Conservation (phyloP, 148 eudicot species). For the Rhododendron williamsianum region DNA sequence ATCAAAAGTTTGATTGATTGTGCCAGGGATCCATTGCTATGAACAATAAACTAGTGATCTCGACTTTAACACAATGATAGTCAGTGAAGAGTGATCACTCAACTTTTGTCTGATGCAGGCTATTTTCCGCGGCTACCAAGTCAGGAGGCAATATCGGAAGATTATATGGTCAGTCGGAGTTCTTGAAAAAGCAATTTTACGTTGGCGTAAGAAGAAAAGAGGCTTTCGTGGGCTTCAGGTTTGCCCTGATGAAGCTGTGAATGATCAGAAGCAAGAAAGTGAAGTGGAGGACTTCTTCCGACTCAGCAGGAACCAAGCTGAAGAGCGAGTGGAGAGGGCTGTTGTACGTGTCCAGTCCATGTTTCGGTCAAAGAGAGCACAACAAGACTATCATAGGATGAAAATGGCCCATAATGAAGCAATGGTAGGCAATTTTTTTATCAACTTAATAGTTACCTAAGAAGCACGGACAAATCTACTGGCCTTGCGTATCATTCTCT, state of each 20-base stretch:
- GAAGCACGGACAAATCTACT: neutral
- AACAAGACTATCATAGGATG: conserved; percentile 85
- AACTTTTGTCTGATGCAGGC: conserved; percentile 39
- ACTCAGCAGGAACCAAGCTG: conserved; percentile 84
- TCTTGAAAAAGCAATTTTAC: conserved; percentile 78
- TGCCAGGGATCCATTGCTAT: neutral
- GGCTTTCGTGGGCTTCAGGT: conserved; percentile 82
- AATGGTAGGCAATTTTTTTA: conserved; percentile 26
- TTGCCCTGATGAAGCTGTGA: conserved; percentile 28
- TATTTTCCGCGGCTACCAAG: conserved; percentile 70
- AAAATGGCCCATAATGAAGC: conserved; percentile 43
- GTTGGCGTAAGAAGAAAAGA: conserved; percentile 81
- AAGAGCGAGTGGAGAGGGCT: conserved; percentile 84
- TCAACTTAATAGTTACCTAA: neutral
- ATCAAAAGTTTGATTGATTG: neutral
- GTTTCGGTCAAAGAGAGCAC: conserved; percentile 91
- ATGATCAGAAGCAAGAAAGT: conserved; percentile 33
- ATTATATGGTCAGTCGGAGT: conserved; percentile 87
- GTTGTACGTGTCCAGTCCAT: conserved; percentile 85
- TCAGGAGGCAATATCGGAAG: conserved; percentile 64
- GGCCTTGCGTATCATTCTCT: neutral
- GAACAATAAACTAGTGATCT: neutral
- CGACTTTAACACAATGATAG: neutral
- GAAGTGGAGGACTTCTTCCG: conserved; percentile 70
- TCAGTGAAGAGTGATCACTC: neutral